These are phyloP conservation scores for Alternaria metachromatica DNA, from an alignment of 2,329 filamentous ascomycete species.

Conservation along the genomic window DNA sequence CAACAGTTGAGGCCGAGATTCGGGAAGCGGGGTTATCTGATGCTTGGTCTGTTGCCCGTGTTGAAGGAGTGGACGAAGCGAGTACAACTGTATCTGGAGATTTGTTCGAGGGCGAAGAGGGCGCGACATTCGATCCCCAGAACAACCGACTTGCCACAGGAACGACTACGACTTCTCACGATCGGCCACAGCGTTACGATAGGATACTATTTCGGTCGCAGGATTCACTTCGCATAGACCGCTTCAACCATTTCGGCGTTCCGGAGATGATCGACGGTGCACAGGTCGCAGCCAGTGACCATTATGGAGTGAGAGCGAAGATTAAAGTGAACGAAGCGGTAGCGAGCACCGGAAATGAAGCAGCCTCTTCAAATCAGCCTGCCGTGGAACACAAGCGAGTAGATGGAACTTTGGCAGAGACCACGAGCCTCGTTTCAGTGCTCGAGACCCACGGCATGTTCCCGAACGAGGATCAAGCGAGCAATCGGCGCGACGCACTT, in stretches of 20 bases:
- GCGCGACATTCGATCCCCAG: slow-evolving; percentile 69
- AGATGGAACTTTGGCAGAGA: slow-evolving; percentile 11
- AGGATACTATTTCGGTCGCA: slow-evolving; percentile 63
- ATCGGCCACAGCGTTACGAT: slow-evolving; percentile 70
- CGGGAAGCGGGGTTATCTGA: slow-evolving; percentile 59
- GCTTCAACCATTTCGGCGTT: slow-evolving; percentile 67
- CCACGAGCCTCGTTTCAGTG: slow-evolving; percentile 14
- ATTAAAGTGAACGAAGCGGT: slow-evolving; percentile 34
- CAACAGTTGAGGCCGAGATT: slow-evolving; percentile 57
- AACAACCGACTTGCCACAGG: slow-evolving; percentile 63
- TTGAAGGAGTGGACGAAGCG: slow-evolving; percentile 53
- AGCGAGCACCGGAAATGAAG: not conserved
- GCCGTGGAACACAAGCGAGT: slow-evolving; percentile 21
- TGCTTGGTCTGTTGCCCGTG: slow-evolving; percentile 57
- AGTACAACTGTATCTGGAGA: slow-evolving; percentile 38
- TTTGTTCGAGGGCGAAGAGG: slow-evolving; percentile 65
- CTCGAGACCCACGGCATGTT: slow-evolving; percentile 46
- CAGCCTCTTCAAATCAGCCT: slow-evolving; percentile 8
- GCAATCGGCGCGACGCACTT: slow-evolving; percentile 55
- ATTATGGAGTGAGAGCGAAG: slow-evolving; percentile 60
- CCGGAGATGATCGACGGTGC: slow-evolving; percentile 32
- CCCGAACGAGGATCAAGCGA: slow-evolving; percentile 56
- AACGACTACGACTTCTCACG: slow-evolving; percentile 62
- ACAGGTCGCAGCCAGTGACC: slow-evolving; percentile 49
- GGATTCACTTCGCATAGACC: slow-evolving; percentile 48